phyloP scores from a whole-genome alignment of 306 rosid species.

The Quercus rubra region DNA sequence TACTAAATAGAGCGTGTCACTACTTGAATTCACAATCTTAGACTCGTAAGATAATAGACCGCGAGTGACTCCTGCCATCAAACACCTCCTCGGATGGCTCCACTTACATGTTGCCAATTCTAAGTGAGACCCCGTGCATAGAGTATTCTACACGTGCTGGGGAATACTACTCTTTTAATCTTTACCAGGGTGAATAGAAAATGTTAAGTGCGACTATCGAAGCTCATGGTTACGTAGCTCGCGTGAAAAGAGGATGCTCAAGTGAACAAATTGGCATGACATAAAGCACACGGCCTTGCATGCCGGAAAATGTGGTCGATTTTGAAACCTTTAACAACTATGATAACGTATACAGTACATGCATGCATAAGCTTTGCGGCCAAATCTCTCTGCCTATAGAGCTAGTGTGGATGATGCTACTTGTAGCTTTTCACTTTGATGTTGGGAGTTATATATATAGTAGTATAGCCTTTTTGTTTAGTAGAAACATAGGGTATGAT shows the following conservation, averaged over 20 bases:
- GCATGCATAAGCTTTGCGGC: background rate
- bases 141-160: too few species aligned
- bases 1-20: too few species aligned
- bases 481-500: background rate
- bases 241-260: slow-evolving; percentile 14
- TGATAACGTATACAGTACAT: slow-evolving; percentile 19
- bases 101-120: background rate
- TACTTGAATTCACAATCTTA: accelerated
- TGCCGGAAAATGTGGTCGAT: background rate
- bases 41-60: too few species aligned
- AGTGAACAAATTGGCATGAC: background rate
- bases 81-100: background rate
- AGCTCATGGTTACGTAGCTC: slow-evolving; percentile 22
- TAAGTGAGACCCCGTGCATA: background rate
- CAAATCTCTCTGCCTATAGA: slow-evolving; percentile 4
- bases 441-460: background rate
- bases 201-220: background rate
- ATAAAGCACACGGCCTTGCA: background rate
- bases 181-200: too few species aligned
- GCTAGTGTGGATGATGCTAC: slow-evolving; percentile 23
- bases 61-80: too few species aligned
- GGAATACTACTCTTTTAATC: too few species aligned
- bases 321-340: background rate
- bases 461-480: slow-evolving; percentile 11
- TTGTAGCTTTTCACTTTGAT: slow-evolving; percentile 20